Evolutionary conservation across 306 rosid genomes (phyloP).

Genomic region (Cucurbita ficifolia): DNA sequence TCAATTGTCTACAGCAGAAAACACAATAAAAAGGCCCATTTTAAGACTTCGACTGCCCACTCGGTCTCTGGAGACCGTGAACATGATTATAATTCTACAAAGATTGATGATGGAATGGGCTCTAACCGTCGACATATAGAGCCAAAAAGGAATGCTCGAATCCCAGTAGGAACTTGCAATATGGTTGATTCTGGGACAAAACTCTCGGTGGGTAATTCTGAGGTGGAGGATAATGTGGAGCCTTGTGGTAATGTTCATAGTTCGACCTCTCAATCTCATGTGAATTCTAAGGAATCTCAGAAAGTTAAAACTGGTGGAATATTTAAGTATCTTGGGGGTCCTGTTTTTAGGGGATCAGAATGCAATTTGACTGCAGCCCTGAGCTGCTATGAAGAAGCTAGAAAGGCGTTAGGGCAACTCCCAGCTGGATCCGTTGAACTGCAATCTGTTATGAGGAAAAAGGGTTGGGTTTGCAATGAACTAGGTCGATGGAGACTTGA

Average conservation of each 20-base stretch:
- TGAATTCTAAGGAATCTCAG: slow-evolving; percentile 24
- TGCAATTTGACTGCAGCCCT: slow-evolving; percentile 47
- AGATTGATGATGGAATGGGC: slow-evolving; percentile 17
- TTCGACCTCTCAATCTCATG: slow-evolving; percentile 24
- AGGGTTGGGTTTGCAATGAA: slow-evolving; percentile 93
- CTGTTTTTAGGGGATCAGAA: slow-evolving; percentile 41
- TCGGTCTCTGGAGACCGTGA: slow-evolving; percentile 32
- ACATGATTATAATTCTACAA: slow-evolving; percentile 18
- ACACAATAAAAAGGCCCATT: slow-evolving; percentile 29
- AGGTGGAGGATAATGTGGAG: slow-evolving; percentile 18
- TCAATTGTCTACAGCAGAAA: slow-evolving; percentile 40
- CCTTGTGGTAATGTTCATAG: slow-evolving; percentile 13
- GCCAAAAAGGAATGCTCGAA: slow-evolving; percentile 13
- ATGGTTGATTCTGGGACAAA: slow-evolving; percentile 12
- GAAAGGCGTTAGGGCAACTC: slow-evolving; percentile 45
- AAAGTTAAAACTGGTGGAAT: slow-evolving; percentile 70
- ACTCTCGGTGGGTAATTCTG: slow-evolving; percentile 19
- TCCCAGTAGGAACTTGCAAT: slow-evolving; percentile 9
- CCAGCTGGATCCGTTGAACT: slow-evolving; percentile 56
- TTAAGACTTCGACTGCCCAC: slow-evolving; percentile 23
- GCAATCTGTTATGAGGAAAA: slow-evolving; percentile 57
- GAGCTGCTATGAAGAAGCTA: slow-evolving; percentile 76
- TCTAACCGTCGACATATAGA: slow-evolving; percentile 22
- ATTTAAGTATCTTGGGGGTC: slow-evolving; percentile 69
- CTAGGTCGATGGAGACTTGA: slow-evolving; percentile 71